Evolutionary conservation across 768 basidiomycete species (phyloP), one percentile per base, ranked within the genome.

Genomic region (Podaxis rugospora): DNA sequence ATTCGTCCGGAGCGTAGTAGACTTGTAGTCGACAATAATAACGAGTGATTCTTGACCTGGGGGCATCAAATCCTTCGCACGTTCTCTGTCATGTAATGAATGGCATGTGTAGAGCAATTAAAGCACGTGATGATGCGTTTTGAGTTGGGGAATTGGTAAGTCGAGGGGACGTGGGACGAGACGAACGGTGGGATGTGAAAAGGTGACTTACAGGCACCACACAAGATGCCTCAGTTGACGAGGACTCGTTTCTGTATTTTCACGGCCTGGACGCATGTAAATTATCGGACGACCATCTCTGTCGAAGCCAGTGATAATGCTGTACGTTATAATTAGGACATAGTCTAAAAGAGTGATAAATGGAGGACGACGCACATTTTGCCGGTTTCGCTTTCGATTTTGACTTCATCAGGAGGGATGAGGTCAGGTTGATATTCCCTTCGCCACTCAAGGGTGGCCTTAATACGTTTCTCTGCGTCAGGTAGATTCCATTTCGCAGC

Each of bases 1-100:
- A 72, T 90, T 94, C 14, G 89, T 90, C 37, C 88, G 83, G 0
- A 93, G 78, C 0, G 92, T 93, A 1, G 89, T 88, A 27, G 85
- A 85, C 68, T 86, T 87, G 78, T 94, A 95, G 72, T 95, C 93
- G 36, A 94, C 90, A 44, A 94, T 76, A 71, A 93, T 92, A 44
- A 88, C 86, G 21, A 93, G 78, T 10, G 88, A 85, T 69, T 93
- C 92, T 69, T 93, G 90, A 11, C 88, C 89, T 0, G 83, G 84
- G 0, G 93, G 93, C 88, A 92, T 91, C 53, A 94, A 72, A 67
- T 95, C 93, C 69, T 90, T 92, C 1, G 93, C 93, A 23, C 93
- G 88, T 71, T 95, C 93, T 62, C 92, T 93, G 51, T 53, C 35
- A 36, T 10, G 37, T n/a, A 63, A 10, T 51, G 51, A 28, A 49